These are phyloP conservation scores for Mycena leptocephala DNA, from an alignment of 768 basidiomycete genomes.

Conservation along the genomic window DNA sequence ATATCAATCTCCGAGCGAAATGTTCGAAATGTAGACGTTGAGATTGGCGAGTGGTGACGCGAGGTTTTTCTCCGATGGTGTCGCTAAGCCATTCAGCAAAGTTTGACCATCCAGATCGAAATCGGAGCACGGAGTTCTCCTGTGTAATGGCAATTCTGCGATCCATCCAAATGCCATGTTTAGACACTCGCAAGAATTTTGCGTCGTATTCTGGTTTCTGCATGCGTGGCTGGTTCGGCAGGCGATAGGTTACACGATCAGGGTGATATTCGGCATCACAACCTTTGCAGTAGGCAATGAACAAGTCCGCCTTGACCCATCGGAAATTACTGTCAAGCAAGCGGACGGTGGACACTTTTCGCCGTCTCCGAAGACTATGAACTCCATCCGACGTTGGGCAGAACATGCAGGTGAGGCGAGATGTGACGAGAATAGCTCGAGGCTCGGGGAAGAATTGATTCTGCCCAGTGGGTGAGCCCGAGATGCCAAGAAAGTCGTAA, in stretches of 20 bases:
- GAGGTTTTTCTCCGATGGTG: neutral
- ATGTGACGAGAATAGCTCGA: neutral
- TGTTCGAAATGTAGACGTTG: conserved; percentile 48
- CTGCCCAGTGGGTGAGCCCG: neutral
- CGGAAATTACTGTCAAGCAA: neutral
- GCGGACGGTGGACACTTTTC: neutral
- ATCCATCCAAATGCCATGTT: neutral
- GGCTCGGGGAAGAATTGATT: neutral
- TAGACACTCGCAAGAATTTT: neutral
- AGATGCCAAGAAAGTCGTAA: neutral
- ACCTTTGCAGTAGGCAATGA: neutral
- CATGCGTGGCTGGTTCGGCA: neutral
- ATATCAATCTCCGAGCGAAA: conserved; percentile 38
- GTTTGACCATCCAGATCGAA: neutral
- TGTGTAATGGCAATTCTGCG: neutral
- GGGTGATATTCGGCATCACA: neutral
- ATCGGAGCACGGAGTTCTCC: neutral
- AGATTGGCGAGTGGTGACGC: conserved; percentile 40
- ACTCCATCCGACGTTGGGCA: neutral
- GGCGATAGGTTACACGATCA: neutral
- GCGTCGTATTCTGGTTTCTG: neutral
- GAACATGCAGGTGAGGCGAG: neutral
- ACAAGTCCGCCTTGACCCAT: neutral
- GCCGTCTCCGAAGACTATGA: neutral
- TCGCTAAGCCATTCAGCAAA: neutral